Percentiles rank a stretch among this genome's conserved stretches.
Conservation (phyloP, 1,139 yeast species). For the Debaryomycetaceae sp. region DNA sequence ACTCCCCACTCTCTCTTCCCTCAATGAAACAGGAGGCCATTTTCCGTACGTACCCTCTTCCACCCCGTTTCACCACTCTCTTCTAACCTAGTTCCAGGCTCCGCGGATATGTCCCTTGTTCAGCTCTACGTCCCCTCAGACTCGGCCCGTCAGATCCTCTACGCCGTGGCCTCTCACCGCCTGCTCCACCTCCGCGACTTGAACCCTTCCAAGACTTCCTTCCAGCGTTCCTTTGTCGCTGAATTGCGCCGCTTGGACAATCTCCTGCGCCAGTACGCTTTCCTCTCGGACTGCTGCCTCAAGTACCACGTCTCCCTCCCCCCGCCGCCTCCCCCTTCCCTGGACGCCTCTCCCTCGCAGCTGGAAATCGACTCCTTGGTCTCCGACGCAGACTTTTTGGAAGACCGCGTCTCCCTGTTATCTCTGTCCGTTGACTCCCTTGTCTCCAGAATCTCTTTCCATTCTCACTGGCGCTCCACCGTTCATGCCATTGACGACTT, state of each 20-base stretch:
- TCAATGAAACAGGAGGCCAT: conserved; percentile 61
- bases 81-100: conserved; percentile 24
- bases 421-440: conserved; percentile 26
- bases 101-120: conserved; percentile 74
- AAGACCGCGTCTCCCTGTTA: conserved; percentile 31
- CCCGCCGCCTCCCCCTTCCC: conserved; percentile 10
- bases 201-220: conserved; percentile 55
- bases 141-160: conserved; percentile 53
- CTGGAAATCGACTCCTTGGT: conserved; percentile 69
- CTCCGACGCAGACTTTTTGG: conserved; percentile 48
- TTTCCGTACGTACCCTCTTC: conserved; percentile 37
- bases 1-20: no score
- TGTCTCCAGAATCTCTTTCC: conserved; percentile 23
- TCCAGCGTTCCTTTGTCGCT: conserved; percentile 62
- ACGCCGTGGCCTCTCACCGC: conserved; percentile 54
- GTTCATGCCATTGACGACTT: conserved; percentile 59
- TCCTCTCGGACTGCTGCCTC: conserved; percentile 38
- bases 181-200: conserved; percentile 60
- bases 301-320: conserved; percentile 34
- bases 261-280: conserved; percentile 52
- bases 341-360: conserved; percentile 29
- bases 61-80: not conserved
- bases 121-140: conserved; percentile 68
- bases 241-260: conserved; percentile 62
- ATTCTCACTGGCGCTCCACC: conserved; percentile 27